Evolutionary conservation across 306 rosid species (phyloP), one percentile per base, ranked within the genome.

Genomic region (Ammopiptanthus mongolicus): DNA sequence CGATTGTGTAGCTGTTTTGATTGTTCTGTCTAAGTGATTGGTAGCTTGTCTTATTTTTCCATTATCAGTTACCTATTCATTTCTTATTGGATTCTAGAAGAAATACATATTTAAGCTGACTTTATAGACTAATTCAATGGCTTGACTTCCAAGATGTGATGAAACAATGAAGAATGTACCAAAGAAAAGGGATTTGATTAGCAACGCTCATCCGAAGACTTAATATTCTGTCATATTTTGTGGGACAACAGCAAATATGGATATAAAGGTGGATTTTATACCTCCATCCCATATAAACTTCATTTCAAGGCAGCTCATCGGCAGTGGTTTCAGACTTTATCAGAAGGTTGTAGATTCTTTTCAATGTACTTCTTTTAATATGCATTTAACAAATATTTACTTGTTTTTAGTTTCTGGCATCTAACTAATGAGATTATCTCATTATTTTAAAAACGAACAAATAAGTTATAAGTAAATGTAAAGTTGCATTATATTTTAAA

Each of bases 271-370:
- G 87, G 98, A 92, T 66, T 85, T 96, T 19, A 77, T 92, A 42
- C 94, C 96, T 44, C 97, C 99, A 19, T 82, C 97, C 39, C 87
- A 90, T 65, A 84, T 96, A 70, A 92, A 96, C 91, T 96, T 96
- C 78, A 80, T 96, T 77, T 82, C 98, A 52, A 87, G 99, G 74
- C 99, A 96, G 90, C 87, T 96, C 71, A 85, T 96, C 2, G 97
- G 98, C 80, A 90, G 72, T 74, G 99, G 96, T 80, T 90, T 92
- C 90, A 87, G 69, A 64, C 93, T 96, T 73, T 96, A 86, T 78
- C 92, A 92, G 75, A 90, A 96, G 99, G 99, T 92, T 65, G 75
- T 44, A 68, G 34, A 59, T 71, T 70, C 47, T 23, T 39, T 79
- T 51, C 53, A 52, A 58, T 55, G 66, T 63, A 64, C 76, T 51